phyloP scores from a whole-genome alignment of 2,329 filamentous ascomycete species.

The Colletotrichum australisinense region DNA sequence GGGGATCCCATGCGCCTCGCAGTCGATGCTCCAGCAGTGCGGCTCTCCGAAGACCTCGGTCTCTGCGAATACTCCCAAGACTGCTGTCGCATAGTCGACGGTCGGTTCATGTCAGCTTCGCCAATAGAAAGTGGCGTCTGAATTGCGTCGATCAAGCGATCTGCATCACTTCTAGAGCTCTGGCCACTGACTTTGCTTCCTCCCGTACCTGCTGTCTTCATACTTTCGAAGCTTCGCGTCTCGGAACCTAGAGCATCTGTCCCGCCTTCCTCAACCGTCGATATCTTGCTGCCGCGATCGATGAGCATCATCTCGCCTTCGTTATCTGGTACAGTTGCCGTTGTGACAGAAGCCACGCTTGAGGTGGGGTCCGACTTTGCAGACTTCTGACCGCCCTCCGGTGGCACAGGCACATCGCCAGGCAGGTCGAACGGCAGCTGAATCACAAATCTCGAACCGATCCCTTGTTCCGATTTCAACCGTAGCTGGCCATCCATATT shows the following conservation, averaged over 20 bases:
- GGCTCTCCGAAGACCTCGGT: neutral
- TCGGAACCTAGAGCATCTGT: constrained; percentile 24
- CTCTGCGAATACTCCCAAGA: constrained; percentile 35
- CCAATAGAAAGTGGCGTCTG: constrained; percentile 64
- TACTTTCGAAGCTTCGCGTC: constrained; percentile 47
- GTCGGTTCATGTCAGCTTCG: constrained; percentile 2
- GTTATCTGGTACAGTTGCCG: constrained; percentile 43
- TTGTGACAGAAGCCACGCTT: constrained; percentile 46
- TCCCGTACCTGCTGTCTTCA: constrained; percentile 48
- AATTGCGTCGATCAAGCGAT: constrained; percentile 78
- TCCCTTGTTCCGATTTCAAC: constrained; percentile 84
- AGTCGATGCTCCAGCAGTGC: neutral
- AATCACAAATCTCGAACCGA: constrained; percentile 85
- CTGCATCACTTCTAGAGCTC: constrained; percentile 72
- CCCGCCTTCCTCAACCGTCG: neutral
- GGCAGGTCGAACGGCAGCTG: constrained; percentile 79
- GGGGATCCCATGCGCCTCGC: neutral
- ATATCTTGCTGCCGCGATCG: constrained; percentile 52
- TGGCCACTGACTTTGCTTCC: constrained; percentile 54
- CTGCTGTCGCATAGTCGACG: constrained; percentile 36
- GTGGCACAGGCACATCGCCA: constrained; percentile 47
- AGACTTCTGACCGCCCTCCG: constrained; percentile 32
- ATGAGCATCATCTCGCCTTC: constrained; percentile 72
- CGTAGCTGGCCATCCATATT: constrained; percentile 92
- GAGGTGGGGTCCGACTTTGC: constrained; percentile 39